Conservation (phyloP, 2,329 filamentous ascomycete genomes). For the Pyrenophora teres region DNA sequence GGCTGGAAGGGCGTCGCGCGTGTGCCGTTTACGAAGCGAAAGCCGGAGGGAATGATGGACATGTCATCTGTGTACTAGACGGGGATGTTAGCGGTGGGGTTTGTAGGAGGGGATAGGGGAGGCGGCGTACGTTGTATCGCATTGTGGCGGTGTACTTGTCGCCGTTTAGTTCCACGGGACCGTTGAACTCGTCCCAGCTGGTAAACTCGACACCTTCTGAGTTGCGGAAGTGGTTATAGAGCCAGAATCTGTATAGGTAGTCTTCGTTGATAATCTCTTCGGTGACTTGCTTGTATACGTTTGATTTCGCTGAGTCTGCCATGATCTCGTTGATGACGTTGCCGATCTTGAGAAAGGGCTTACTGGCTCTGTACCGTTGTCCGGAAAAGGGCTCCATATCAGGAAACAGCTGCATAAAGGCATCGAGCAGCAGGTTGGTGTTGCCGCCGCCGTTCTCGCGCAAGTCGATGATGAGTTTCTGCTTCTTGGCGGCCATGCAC, state of each 20-base stretch:
- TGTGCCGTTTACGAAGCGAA: slow-evolving; percentile 25
- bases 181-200: slow-evolving; percentile 52
- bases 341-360: slow-evolving; percentile 26
- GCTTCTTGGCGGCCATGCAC: slow-evolving; percentile 54
- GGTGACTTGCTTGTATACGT: slow-evolving; percentile 6
- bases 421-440: slow-evolving; percentile 40
- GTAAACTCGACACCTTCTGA: slow-evolving; percentile 43
- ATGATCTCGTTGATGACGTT: slow-evolving; percentile 29
- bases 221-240: slow-evolving; percentile 30
- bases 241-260: slow-evolving; percentile 26
- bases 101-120: slow-evolving; percentile 10
- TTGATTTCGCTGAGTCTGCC: slow-evolving; percentile 13
- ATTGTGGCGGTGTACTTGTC: slow-evolving; percentile 48
- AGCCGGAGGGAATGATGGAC: slow-evolving; percentile 18
- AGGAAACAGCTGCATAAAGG: slow-evolving; percentile 60
- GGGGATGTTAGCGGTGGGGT: neutral
- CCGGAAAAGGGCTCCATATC: slow-evolving; percentile 44
- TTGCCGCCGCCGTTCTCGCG: slow-evolving; percentile 63
- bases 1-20: slow-evolving; percentile 43
- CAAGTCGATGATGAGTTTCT: slow-evolving; percentile 66
- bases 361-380: slow-evolving; percentile 27
- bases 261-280: slow-evolving; percentile 16
- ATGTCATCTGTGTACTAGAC: slow-evolving; percentile 23
- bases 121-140: slow-evolving; percentile 35
- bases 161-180: slow-evolving; percentile 40